Conservation (phyloP, 2,329 filamentous ascomycete genomes). For the Cladophialophora exuberans region DNA sequence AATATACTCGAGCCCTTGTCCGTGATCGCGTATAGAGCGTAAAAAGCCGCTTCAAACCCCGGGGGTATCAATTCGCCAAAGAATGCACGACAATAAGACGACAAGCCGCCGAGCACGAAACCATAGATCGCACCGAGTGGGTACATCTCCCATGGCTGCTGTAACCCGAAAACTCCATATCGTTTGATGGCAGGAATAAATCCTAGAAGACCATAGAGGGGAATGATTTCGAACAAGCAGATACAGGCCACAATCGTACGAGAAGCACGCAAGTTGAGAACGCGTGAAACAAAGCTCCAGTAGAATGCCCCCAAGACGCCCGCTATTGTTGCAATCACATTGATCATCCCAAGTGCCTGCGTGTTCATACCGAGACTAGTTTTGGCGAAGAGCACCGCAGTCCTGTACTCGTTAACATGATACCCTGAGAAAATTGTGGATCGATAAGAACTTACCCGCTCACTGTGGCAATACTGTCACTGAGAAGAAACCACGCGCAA, state of each 20-base stretch:
- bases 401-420: conserved; percentile 43
- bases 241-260: conserved; percentile 95
- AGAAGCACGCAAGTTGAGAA: conserved; percentile 71
- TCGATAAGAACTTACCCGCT: conserved; percentile 57
- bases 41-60: conserved; percentile 93
- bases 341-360: conserved; percentile 86
- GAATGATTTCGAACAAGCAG: conserved; percentile 86
- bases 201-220: conserved; percentile 84
- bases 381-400: conserved; percentile 93
- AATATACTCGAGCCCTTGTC: conserved; percentile 96
- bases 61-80: conserved; percentile 94
- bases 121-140: conserved; percentile 88
- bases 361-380: conserved; percentile 88
- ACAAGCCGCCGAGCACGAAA: conserved; percentile 89
- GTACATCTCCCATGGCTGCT: conserved; percentile 97
- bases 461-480: conserved; percentile 91
- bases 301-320: conserved; percentile 87
- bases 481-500: conserved; percentile 89
- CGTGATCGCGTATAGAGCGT: conserved; percentile 94
- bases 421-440: neutral
- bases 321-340: conserved; percentile 82
- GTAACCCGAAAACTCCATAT: conserved; percentile 80
- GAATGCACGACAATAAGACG: conserved; percentile 86
- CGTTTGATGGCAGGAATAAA: conserved; percentile 78
- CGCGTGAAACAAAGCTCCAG: conserved; percentile 78